Evolutionary conservation across 2,329 filamentous ascomycete genomes (phyloP), one percentile per base, ranked within the genome.

Genomic region (Cladophialophora psammophila): DNA sequence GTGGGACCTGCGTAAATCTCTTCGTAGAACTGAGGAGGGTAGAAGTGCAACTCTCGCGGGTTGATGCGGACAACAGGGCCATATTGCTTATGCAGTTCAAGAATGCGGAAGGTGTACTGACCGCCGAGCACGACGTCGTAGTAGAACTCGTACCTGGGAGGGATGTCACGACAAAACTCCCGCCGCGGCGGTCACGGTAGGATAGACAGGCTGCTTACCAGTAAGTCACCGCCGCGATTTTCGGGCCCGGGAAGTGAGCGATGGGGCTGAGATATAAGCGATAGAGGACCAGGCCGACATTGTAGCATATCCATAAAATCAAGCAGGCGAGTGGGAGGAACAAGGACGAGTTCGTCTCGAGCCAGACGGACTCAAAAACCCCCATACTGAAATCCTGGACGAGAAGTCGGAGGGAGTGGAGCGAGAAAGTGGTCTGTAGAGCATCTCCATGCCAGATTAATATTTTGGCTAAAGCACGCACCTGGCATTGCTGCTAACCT

Each of bases 41-140:
- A 69, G 26, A 74, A 67, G 60, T 74, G 72, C 20, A 75, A 66
- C 36, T 75, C 72, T 35, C 67, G 54, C 9, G 72, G 73, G 61
- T 72, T 75, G 56, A 75, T 71, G 20, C 73, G 68, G 36, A 75
- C 62, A 18, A 75, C 72, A 1, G 73, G 72, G 5, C 78, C 78
- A 45, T 79, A 80, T 64, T 71, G 56, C 15, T 74, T 32, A 64
- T 80, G 78, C 72, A 81, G 72, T 53, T 76, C 64, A 9, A 79
- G 72, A 55, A 77, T 72, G 70, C 72, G 75, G 8, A 78, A 70
- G 32, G 76, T 72, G 56, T 76, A 81, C 12, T 68, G 67, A 0
- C 79, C 79, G 0, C 62, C 57, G 5, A 73, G 70, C 26, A 76
- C 48, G 2, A 79, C 63, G 50, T 81, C 75, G 60, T 75, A 77